A percentile compares a stretch with the other conserved stretches of the same genome.
phyloP scores from a whole-genome alignment of 345 rosid species.

The Kernera saxatilis region DNA sequence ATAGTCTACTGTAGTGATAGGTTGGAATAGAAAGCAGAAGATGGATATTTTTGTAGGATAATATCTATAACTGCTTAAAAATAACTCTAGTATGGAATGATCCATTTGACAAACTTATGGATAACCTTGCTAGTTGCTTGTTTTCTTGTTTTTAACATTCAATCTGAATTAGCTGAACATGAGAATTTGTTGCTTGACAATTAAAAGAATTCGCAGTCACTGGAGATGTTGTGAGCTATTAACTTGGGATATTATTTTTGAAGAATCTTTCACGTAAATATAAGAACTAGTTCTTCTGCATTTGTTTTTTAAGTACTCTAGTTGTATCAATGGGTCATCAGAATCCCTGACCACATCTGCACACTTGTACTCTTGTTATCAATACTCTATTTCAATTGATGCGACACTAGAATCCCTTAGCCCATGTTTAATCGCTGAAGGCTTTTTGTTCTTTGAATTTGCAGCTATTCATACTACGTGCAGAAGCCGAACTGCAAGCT shows the following conservation, averaged over 20 bases:
- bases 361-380: not conserved
- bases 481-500: constrained; percentile 82
- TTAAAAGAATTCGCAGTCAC: not conserved
- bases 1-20: not conserved
- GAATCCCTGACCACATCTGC: not conserved
- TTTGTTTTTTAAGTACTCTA: not conserved
- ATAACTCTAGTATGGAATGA: not conserved
- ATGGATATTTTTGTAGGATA: not conserved
- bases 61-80: not conserved
- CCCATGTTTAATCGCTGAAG: not conserved
- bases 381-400: not conserved
- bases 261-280: not conserved
- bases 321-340: not conserved
- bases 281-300: not conserved
- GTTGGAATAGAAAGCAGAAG: not conserved
- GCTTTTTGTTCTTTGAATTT: constrained; percentile 27
- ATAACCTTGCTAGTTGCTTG: not conserved
- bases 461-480: constrained; percentile 83
- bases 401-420: not conserved
- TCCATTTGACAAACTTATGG: not conserved
- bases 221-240: not conserved
- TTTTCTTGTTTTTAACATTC: not conserved
- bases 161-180: not conserved
- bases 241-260: not conserved
- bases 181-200: not conserved